phyloP scores from a whole-genome alignment of 2,329 filamentous ascomycete species.

The Apiospora malaysiana region DNA sequence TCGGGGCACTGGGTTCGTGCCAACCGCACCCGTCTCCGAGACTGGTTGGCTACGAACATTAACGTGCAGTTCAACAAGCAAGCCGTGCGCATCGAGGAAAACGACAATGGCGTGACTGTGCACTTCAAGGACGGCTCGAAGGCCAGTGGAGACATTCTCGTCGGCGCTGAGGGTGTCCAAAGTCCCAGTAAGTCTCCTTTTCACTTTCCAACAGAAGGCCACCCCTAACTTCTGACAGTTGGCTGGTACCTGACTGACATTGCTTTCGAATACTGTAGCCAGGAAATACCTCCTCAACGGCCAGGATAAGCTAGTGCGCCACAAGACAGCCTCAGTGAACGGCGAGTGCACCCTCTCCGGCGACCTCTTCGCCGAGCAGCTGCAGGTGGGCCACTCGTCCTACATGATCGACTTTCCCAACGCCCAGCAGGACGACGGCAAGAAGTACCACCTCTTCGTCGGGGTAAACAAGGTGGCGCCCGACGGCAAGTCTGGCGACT shows the following conservation, averaged over 20 bases:
- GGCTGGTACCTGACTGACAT: too few relatives aligned
- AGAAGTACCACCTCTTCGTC: constrained; percentile 30
- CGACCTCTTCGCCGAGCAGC: constrained; percentile 37
- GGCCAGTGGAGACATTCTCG: constrained; percentile 34
- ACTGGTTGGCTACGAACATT: constrained; percentile 35
- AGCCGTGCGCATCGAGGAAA: constrained; percentile 30
- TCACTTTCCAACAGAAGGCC: background rate
- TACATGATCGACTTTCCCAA: constrained; percentile 33
- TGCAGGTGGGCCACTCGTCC: constrained; percentile 40
- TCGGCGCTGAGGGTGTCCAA: constrained; percentile 38
- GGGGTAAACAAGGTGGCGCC: constrained; percentile 30
- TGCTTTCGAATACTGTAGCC: too few relatives aligned
- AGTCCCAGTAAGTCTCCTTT: constrained; percentile 31
- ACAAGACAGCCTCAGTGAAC: constrained; percentile 36
- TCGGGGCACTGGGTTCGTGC: constrained; percentile 29
- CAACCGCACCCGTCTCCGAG: constrained; percentile 32
- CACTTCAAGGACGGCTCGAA: constrained; percentile 35
- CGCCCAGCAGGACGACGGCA: background rate
- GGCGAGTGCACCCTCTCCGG: constrained; percentile 37
- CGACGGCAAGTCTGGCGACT: constrained; percentile 32
- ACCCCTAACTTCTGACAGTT: too few relatives aligned
- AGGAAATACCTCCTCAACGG: constrained; percentile 39
- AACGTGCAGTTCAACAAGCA: constrained; percentile 36
- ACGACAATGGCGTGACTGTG: constrained; percentile 28
- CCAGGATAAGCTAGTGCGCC: constrained; percentile 34